Evolutionary conservation across 345 rosid genomes (phyloP).

Genomic region (Ceriops zippeliana): DNA sequence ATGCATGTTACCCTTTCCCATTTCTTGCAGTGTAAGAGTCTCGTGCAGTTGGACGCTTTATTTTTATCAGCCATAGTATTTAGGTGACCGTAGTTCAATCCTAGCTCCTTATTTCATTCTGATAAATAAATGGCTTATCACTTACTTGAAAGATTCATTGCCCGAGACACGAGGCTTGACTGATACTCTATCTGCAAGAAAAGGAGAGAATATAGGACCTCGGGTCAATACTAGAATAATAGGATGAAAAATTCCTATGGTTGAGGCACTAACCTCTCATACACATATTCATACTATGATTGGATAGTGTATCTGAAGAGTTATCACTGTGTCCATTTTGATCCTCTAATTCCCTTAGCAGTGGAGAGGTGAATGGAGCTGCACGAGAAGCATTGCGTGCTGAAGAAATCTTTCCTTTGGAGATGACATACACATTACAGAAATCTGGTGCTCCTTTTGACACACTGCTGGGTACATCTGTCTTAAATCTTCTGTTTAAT

Average conservation of each 20-base stretch:
- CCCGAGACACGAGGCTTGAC: conserved; percentile 41
- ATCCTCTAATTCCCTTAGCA: conserved; percentile 47
- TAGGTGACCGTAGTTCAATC: no score
- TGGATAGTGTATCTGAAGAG: conserved; percentile 31
- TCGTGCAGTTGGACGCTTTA: no score
- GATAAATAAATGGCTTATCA: not conserved
- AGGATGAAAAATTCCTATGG: not conserved
- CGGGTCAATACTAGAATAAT: not conserved
- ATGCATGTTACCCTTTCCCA: no score
- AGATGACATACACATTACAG: conserved; percentile 69
- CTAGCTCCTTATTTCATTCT: not conserved
- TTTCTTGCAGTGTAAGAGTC: no score
- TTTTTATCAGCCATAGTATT: no score
- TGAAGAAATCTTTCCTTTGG: conserved; percentile 73
- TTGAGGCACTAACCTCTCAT: conserved; percentile 40
- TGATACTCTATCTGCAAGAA: conserved; percentile 38
- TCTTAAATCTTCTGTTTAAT: conserved; percentile 58
- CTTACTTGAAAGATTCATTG: conserved; percentile 57
- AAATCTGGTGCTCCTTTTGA: conserved; percentile 73
- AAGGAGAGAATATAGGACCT: not conserved
- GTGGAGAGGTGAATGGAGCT: conserved; percentile 62
- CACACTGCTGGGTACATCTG: conserved; percentile 56
- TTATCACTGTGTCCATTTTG: conserved; percentile 14
- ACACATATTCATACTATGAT: conserved; percentile 19
- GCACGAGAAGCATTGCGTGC: conserved; percentile 48